These are phyloP conservation scores for Suhomyces sp. DNA, from an alignment of 805 yeast species.

Conservation along the genomic window DNA sequence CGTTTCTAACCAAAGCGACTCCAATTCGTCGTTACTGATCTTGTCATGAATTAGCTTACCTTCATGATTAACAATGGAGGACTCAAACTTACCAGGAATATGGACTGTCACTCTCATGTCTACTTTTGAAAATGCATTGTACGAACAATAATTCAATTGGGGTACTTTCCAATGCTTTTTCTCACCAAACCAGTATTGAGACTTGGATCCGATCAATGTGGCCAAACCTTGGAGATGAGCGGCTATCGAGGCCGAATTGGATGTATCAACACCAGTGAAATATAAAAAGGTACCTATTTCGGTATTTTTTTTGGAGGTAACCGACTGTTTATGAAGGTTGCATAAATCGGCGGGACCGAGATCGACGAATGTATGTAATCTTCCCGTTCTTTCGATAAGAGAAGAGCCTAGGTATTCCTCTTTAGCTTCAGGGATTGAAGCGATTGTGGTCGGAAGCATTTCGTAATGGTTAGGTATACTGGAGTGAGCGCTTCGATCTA, in stretches of 20 bases:
- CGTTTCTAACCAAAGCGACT: constrained; percentile 47
- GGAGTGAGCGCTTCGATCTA: neutral
- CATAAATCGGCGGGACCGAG: constrained; percentile 73
- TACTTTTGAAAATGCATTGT: constrained; percentile 56
- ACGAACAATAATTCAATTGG: constrained; percentile 66
- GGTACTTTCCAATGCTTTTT: constrained; percentile 65
- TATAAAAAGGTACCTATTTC: constrained; percentile 71
- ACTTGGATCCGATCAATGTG: constrained; percentile 53
- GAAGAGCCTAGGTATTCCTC: constrained; percentile 62
- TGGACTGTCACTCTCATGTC: constrained; percentile 73
- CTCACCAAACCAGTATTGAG: constrained; percentile 81
- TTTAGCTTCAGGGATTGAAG: constrained; percentile 58
- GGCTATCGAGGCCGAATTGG: constrained; percentile 74
- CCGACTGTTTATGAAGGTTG: constrained; percentile 43
- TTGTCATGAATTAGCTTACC: constrained; percentile 54
- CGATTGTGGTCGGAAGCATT: constrained; percentile 47
- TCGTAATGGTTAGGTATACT: neutral
- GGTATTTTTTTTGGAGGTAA: constrained; percentile 40
- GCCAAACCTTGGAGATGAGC: constrained; percentile 69
- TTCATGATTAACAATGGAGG: constrained; percentile 46
- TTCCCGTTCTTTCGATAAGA: constrained; percentile 59
- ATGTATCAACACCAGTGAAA: constrained; percentile 72
- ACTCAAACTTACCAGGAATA: constrained; percentile 71
- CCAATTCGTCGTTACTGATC: constrained; percentile 53
- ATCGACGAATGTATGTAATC: constrained; percentile 57